Conservation (phyloP, 306 rosid genomes). For the Pyrus communis region DNA sequence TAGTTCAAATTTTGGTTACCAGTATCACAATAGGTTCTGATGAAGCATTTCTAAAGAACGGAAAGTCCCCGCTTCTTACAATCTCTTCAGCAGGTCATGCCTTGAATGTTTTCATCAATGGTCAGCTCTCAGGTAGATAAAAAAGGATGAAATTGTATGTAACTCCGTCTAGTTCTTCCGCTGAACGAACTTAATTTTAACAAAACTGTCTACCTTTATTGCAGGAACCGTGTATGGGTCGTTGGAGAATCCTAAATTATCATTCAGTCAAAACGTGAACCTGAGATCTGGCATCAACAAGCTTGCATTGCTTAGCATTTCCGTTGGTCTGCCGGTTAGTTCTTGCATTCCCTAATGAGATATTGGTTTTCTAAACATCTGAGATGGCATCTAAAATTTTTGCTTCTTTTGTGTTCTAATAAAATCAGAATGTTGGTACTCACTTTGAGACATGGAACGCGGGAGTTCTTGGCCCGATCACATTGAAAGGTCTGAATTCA, state of each 20-base stretch:
- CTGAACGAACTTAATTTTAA: constrained; percentile 6
- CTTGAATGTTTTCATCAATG: constrained; percentile 80
- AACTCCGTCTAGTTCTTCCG: not conserved
- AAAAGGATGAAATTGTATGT: not conserved
- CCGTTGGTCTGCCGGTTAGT: constrained; percentile 92
- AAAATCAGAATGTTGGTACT: constrained; percentile 62
- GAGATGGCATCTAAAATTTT: not conserved
- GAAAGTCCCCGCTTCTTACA: constrained; percentile 62
- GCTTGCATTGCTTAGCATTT: constrained; percentile 72
- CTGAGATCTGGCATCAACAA: constrained; percentile 71
- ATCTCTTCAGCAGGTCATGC: constrained; percentile 87
- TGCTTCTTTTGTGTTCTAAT: not conserved
- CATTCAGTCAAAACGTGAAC: constrained; percentile 53
- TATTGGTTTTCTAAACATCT: not conserved
- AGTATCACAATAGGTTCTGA: constrained; percentile 65
- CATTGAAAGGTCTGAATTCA: constrained; percentile 67
- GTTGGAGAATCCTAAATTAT: constrained; percentile 50
- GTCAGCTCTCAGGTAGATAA: constrained; percentile 70
- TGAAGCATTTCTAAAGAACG: constrained; percentile 63
- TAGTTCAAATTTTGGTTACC: constrained; percentile 6
- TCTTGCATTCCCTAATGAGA: constrained; percentile 3
- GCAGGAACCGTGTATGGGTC: constrained; percentile 70
- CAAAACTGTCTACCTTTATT: constrained; percentile 16
- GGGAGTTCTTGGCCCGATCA: constrained; percentile 85
- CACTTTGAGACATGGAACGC: constrained; percentile 92